Evolutionary conservation across 305 asterid genomes (phyloP).

Genomic region (Rubia tinctorum): DNA sequence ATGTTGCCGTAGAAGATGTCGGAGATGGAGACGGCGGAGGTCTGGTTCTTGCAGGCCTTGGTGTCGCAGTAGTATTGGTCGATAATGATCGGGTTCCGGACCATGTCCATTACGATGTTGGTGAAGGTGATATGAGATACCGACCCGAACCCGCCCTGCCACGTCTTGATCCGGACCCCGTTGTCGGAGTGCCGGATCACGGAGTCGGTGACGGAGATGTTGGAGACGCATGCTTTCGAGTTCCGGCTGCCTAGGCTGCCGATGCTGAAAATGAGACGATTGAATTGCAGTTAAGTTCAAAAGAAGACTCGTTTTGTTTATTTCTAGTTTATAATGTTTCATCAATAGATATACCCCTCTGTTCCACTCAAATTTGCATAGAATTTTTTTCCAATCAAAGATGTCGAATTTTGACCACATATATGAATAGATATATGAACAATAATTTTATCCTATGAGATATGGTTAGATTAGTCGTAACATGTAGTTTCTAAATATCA

Average conservation of each 20-base stretch:
- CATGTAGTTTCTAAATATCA: too few relatives aligned
- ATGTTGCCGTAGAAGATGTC: constrained; percentile 48
- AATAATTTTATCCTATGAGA: too few relatives aligned
- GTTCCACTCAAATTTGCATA: too few relatives aligned
- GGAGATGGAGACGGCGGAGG: constrained; percentile 60
- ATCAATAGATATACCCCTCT: too few relatives aligned
- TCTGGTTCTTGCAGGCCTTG: constrained; percentile 54
- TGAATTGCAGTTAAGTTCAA: neutral
- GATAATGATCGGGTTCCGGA: constrained; percentile 74
- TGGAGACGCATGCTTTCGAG: constrained; percentile 72
- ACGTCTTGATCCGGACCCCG: constrained; percentile 84
- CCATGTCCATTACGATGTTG: constrained; percentile 73
- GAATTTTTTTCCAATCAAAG: too few relatives aligned
- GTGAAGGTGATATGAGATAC: constrained; percentile 49
- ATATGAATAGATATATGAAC: too few relatives aligned
- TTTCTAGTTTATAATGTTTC: too few relatives aligned
- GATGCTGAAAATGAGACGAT: constrained; percentile 43
- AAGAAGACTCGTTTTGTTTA: neutral
- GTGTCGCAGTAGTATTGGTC: constrained; percentile 78
- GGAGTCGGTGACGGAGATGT: constrained; percentile 70
- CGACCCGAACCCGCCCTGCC: constrained; percentile 91
- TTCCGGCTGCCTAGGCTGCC: constrained; percentile 80
- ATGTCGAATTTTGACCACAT: too few relatives aligned
- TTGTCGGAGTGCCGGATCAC: constrained; percentile 75
- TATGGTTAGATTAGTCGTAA: too few relatives aligned